Base-by-base conservation (phyloP, 2,329 filamentous ascomycete genomes). In the Trichoderma atrobrunneum region DNA sequence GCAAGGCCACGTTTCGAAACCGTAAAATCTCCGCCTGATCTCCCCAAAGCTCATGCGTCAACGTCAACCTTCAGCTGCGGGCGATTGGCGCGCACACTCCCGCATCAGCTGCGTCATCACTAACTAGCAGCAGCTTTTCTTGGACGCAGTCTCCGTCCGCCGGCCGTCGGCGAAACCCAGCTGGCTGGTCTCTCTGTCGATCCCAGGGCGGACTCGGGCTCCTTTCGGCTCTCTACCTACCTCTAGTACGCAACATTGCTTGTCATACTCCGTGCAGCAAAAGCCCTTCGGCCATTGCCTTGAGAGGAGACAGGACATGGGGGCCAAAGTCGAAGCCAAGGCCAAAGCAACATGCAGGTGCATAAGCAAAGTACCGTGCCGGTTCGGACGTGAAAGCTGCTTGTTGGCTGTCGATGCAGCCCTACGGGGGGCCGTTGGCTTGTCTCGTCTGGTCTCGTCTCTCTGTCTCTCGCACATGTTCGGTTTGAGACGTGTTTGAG, bases 51-150 rank as follows among this genome's bases (percentile, higher is more conserved):
- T 48, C 51, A 67, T 67, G 64, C 51, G 34, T 57, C 63, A 34
- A 66, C 11, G 11, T 56, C 56, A 59, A 18, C 56, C 16, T 18
- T 7, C 56, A 59, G 56, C 56, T 59, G 21, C 51, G 39, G 32
- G 28, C 57, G 65, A 68, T 68, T 68, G 65, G 65, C 39, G 54
- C 48, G 18, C 43, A n/a, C 36, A 39, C 36, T 39, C 26, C 54
- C 24, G 34, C 56, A 30, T 68, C 65, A 68, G 65, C 65, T 60
- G 65, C 65, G 34, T 57, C 56, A 60, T 67, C 64, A 21, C 54
- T 43, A 28, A 24, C 18, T 30, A 60, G 5, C 28, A 60, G 56
- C 56, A 48, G 43, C 43, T 21, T 14, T 48, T 51, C 8, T 48
- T 51, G 10, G n/a, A 51, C n/a, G 43, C 43, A 12, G 43, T 51